Evolutionary conservation across 2,329 filamentous ascomycete genomes (phyloP), one percentile per base, ranked within the genome.

Genomic region (Xylaria multiplex): DNA sequence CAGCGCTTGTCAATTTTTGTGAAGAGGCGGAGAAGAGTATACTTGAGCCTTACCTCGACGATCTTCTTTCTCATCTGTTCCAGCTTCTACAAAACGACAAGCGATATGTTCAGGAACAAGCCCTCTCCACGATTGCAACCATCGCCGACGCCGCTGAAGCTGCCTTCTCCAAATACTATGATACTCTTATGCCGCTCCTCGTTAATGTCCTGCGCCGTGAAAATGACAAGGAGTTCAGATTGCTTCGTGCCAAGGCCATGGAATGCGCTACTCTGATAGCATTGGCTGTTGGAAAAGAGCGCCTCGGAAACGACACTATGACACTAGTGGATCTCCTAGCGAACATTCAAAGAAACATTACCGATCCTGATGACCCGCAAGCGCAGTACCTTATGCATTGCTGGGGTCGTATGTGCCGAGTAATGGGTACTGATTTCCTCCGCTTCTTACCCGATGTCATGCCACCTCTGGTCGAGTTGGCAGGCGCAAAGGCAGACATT

Each of bases 1-100:
- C 96, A n/a, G 96, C 96, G 6, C 86, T 99, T 13, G 96, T 99
- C 76, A 99, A 99, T 82, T 99, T 99, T 79, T 99, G 96, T 79
- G 96, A 99, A 78, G 96, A 98, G 80, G 95, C 96, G 0, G 95
- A 99, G 79, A 97, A 97, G 81, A 87, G 87, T 61, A 91, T 93
- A 22, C 85, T 99, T 16, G 94, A 97, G 78, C 95, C 96, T 13
- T 98, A 98, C 77, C 88, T 99, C 9, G 95, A 96, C 75, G 88
- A 93, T 70, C 86, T 99, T 6, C 83, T 99, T 27, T 91, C 88
- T 43, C 91, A 95, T 70, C 86, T 99, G 13, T 92, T 97, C 80
- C 89, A 91, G 74, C 87, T 99, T 19, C 85, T 99, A 52, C 92
- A 94, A 75, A 97, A 92, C 77, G 90, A 93, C 62, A 97, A 98